These are phyloP conservation scores for Fragosphaeria purpurea DNA, from an alignment of 2,329 filamentous ascomycete species.

Conservation along the genomic window DNA sequence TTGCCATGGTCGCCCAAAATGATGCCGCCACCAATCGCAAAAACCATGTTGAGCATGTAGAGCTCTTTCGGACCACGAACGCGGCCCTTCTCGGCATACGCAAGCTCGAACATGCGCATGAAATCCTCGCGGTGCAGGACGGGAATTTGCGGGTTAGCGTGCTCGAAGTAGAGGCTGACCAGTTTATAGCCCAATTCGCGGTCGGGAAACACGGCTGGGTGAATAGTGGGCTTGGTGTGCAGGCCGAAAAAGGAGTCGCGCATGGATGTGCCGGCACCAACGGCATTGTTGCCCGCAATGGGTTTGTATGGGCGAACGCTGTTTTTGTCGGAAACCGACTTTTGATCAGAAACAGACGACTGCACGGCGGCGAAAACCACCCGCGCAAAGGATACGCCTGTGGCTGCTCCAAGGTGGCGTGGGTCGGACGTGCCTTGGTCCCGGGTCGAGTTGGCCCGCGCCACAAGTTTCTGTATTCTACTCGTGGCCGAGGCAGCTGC, in stretches of 20 bases:
- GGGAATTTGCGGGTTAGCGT: constrained; percentile 92
- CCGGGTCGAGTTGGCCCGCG: constrained; percentile 4
- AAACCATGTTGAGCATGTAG: constrained; percentile 96
- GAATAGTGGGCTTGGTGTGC: constrained; percentile 80
- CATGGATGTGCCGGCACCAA: constrained; percentile 64
- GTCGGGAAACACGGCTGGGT: constrained; percentile 74
- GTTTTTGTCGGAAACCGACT: constrained; percentile 57
- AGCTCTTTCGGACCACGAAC: constrained; percentile 66
- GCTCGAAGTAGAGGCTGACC: constrained; percentile 82
- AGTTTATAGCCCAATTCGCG: constrained; percentile 62
- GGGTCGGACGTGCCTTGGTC: constrained; percentile 55
- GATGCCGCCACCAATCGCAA: constrained; percentile 88
- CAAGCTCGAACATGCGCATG: constrained; percentile 74
- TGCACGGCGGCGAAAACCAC: constrained; percentile 93
- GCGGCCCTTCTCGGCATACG: constrained; percentile 60
- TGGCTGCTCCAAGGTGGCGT: constrained; percentile 72
- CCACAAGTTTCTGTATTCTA: constrained; percentile 39
- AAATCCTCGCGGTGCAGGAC: constrained; percentile 85
- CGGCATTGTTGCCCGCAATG: constrained; percentile 28
- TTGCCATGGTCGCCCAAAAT: constrained; percentile 61
- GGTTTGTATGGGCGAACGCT: constrained; percentile 50
- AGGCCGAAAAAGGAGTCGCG: constrained; percentile 95
- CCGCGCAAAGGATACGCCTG: constrained; percentile 86
- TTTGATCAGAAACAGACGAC: constrained; percentile 52
- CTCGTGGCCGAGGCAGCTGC: constrained; percentile 44